Percentiles rank a stretch among this genome's conserved stretches.
phyloP scores from a whole-genome alignment of 257 asterid genomes.

The Solanum neorickii region DNA sequence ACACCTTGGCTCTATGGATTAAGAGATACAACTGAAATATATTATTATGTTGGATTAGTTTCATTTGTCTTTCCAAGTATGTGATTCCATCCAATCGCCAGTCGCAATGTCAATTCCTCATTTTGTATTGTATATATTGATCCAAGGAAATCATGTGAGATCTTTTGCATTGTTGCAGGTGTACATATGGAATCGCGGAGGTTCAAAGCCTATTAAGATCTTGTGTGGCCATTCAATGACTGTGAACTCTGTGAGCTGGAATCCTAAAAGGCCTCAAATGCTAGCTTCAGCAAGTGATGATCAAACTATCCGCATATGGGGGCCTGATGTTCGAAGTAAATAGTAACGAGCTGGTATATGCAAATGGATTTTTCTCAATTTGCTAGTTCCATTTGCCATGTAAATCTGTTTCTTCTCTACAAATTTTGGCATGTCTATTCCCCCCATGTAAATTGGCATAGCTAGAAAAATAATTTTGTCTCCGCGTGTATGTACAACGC shows the following conservation, averaged over 20 bases:
- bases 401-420: background rate
- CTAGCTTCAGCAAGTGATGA: slow-evolving; percentile 94
- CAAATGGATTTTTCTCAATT: background rate
- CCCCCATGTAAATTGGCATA: background rate
- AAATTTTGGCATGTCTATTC: background rate
- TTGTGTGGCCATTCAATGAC: slow-evolving; percentile 70
- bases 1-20: background rate
- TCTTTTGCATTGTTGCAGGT: slow-evolving; percentile 36
- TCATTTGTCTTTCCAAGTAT: background rate
- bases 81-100: background rate
- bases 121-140: background rate
- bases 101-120: background rate
- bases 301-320: slow-evolving; percentile 85
- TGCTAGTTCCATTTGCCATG: background rate
- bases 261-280: slow-evolving; percentile 57
- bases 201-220: slow-evolving; percentile 53
- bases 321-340: slow-evolving; percentile 38
- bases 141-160: background rate
- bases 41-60: background rate
- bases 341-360: background rate
- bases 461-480: background rate
- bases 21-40: background rate
- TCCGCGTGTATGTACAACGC: background rate
- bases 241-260: slow-evolving; percentile 92
- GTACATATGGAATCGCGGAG: slow-evolving; percentile 64